These are phyloP conservation scores for Teratosphaeria gauchensis DNA, from an alignment of 2,329 filamentous ascomycete species.

Conservation along the genomic window DNA sequence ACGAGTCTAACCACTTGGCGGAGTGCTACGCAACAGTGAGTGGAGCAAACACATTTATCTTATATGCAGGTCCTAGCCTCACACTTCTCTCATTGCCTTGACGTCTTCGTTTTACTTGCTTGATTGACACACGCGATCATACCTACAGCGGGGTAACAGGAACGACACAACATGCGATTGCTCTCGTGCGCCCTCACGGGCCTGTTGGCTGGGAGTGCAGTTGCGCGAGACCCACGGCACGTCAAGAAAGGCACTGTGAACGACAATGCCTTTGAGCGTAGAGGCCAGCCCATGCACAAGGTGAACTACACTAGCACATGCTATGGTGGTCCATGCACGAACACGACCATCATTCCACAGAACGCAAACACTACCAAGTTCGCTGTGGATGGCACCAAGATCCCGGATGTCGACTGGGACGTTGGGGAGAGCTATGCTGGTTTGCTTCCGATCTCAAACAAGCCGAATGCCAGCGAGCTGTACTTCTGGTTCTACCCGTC, in stretches of 20 bases:
- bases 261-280: background rate
- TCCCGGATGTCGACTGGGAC: constrained; percentile 28
- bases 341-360: constrained; percentile 30
- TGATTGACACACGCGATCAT: background rate
- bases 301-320: constrained; percentile 1
- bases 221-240: background rate
- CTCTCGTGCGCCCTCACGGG: background rate
- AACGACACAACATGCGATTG: background rate
- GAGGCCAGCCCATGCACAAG: background rate
- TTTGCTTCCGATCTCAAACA: constrained; percentile 23
- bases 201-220: background rate
- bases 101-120: background rate
- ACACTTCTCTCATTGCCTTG: background rate
- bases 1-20: background rate
- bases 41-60: background rate
- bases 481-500: constrained; percentile 44
- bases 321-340: constrained; percentile 10
- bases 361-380: constrained; percentile 36
- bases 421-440: constrained; percentile 27
- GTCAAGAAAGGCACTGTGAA: background rate
- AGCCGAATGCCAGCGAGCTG: constrained; percentile 25
- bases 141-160: background rate
- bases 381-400: constrained; percentile 19
- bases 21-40: background rate
- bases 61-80: background rate